phyloP scores from a whole-genome alignment of 2,329 filamentous ascomycete species.

The Calonectria montana region DNA sequence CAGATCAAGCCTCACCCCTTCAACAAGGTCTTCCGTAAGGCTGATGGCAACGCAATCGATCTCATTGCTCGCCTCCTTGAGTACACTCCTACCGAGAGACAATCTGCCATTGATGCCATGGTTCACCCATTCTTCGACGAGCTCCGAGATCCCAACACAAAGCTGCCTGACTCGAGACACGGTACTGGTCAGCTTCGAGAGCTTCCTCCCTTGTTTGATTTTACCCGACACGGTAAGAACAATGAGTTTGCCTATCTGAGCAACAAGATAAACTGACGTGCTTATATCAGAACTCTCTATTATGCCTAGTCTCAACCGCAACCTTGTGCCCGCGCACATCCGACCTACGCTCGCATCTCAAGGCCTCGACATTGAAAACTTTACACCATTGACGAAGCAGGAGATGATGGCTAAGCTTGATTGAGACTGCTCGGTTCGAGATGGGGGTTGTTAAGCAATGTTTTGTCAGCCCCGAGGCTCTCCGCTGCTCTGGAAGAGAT shows the following conservation, averaged over 20 bases:
- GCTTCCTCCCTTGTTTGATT: constrained; percentile 90
- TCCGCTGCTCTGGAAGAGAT: constrained; percentile 45
- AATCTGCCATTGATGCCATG: constrained; percentile 96
- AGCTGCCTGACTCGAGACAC: constrained; percentile 93
- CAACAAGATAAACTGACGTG: constrained; percentile 25
- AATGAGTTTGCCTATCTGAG: neutral
- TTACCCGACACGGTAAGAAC: constrained; percentile 87
- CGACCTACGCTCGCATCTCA: constrained; percentile 78
- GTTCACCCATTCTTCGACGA: constrained; percentile 99
- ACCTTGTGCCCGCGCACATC: constrained; percentile 88
- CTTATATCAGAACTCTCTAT: constrained; percentile 87
- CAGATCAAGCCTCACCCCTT: constrained; percentile 99
- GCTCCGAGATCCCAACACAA: constrained; percentile 89
- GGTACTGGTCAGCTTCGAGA: constrained; percentile 83
- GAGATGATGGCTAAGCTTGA: constrained; percentile 99
- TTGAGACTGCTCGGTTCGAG: constrained; percentile 64
- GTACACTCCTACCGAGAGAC: constrained; percentile 95
- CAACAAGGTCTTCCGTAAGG: constrained; percentile 99
- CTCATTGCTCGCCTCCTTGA: constrained; percentile 93
- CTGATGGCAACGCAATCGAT: constrained; percentile 91
- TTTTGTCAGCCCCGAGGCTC: constrained; percentile 46
- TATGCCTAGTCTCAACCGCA: constrained; percentile 84
- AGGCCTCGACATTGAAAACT: constrained; percentile 92
- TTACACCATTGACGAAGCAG: constrained; percentile 89
- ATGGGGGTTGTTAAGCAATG: constrained; percentile 47